These are phyloP conservation scores for Chytriomyces sp. DNA, from an alignment of 192 early-diverging fungal species.

Conservation along the genomic window DNA sequence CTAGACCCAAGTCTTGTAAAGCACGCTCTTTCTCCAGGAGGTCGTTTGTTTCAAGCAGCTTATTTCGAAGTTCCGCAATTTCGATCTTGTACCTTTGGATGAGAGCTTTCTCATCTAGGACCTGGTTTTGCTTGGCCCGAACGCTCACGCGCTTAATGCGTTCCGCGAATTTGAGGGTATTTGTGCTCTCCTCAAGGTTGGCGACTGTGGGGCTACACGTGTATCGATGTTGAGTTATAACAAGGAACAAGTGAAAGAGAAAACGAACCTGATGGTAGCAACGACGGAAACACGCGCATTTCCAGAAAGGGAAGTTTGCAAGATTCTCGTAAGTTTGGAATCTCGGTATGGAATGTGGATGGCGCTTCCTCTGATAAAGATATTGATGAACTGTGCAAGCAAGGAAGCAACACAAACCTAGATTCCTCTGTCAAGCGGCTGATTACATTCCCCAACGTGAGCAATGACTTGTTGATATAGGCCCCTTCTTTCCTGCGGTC, in stretches of 20 bases:
- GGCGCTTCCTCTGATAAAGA: background rate
- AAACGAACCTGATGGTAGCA: constrained; percentile 69
- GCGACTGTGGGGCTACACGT: constrained; percentile 63
- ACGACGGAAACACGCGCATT: constrained; percentile 89
- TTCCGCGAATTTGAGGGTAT: constrained; percentile 93
- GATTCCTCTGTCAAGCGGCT: constrained; percentile 78
- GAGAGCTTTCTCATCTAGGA: constrained; percentile 80
- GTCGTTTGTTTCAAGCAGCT: constrained; percentile 65
- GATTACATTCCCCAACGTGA: constrained; percentile 93
- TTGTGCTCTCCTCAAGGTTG: constrained; percentile 84
- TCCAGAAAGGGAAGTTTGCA: constrained; percentile 90
- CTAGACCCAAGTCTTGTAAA: constrained; percentile 18
- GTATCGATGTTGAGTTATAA: background rate
- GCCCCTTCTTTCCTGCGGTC: constrained; percentile 93
- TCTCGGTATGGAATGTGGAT: constrained; percentile 96
- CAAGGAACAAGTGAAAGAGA: background rate
- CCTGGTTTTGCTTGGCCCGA: constrained; percentile 79
- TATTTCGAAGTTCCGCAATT: constrained; percentile 71
- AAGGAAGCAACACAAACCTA: no score
- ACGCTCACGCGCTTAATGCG: constrained; percentile 87
- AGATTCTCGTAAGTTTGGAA: constrained; percentile 92
- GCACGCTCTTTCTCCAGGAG: constrained; percentile 50
- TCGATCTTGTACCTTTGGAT: constrained; percentile 81
- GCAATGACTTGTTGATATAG: constrained; percentile 89
- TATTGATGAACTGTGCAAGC: no score